Base-by-base conservation (phyloP, 345 rosid genomes). In the Eucalyptus sp. region DNA sequence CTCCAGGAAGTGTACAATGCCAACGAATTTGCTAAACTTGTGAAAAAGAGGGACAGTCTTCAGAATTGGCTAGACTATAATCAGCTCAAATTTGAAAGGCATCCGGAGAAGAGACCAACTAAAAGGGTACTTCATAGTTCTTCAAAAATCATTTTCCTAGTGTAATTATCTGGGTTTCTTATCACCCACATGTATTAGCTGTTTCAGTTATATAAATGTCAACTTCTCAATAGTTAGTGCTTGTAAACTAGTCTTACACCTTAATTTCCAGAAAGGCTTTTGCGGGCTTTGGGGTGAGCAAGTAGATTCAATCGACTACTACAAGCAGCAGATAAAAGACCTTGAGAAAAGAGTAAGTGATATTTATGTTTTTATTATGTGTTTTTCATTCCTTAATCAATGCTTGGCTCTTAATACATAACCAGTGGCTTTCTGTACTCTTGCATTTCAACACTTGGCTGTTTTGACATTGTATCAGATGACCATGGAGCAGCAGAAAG, bases 11-110 rank as follows among this genome's bases (percentile, higher is more conserved):
- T 97, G 86, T 98, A 97, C 89, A 93, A 97, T 56, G 99, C 98
- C 29, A 98, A 95, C 92, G 94, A 90, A 88, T 97, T 93, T 62
- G 95, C 96, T 81, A 94, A 93, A 90, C 92, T 97, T 88, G 99
- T 90, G 88, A 95, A 93, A 87, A 93, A 94, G 94, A 94, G 98
- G 90, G 94, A 93, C 56, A 96, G 96, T 92, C 93, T 98, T 83
- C 98, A 89, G 92, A 95, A 94, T 89, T 97, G 99, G 99, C 94
- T 94, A 89, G 99, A 97, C 91, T 97, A 95, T 87, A 91, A 97
- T 92, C 96, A 94, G 89, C 94, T 97, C 50, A 96, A 95, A 92
- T 93, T 91, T 91, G 97, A 97, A 93, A 95, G 99, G 88, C 91
- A 95, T 89, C 95, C 95, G 13, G 96, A 95, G 4, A 98, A 96